Base-by-base conservation (phyloP, 1,284 basidiomycete genomes). In the Puccinia polysora region DNA sequence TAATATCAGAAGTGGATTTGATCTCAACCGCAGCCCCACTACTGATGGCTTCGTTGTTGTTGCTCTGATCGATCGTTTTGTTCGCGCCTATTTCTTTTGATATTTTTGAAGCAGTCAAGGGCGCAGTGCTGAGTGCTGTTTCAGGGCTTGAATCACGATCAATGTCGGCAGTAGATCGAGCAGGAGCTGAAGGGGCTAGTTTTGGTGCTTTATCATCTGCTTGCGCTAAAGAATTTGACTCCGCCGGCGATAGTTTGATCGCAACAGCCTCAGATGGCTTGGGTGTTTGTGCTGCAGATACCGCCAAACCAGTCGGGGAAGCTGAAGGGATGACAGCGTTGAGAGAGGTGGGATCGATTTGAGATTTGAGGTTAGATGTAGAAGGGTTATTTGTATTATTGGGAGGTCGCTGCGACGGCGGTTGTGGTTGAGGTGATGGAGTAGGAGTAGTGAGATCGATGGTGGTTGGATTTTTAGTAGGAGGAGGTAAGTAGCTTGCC, bases 1-100 rank as follows among this genome's bases (percentile, higher is more conserved):
- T 38, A 45, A 32, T 15, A 32, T 68, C 65, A 14, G 65, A 68
- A 23, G 58, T 36, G 1, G 53, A 56, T 36, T 56, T 56, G 14
- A 34, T 20, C 18, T 56, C 53, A 6, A 20, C 5, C 7, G 7
- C 28, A 3, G 49, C n/a, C 49, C n/a, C n/a, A n/a, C n/a, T n/a
- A n/a, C n/a, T n/a, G n/a, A n/a, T n/a, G n/a, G n/a, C n/a, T n/a
- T n/a, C n/a, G n/a, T n/a, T n/a, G n/a, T n/a, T n/a, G n/a, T n/a
- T n/a, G n/a, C n/a, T n/a, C n/a, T n/a, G n/a, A n/a, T n/a, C n/a
- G n/a, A n/a, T n/a, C n/a, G n/a, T n/a, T n/a, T n/a, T n/a, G n/a
- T n/a, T n/a, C n/a, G n/a, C n/a, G n/a, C n/a, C n/a, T n/a, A n/a
- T n/a, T n/a, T n/a, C n/a, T n/a, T n/a, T n/a, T n/a, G n/a, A n/a